Evolutionary conservation across 768 basidiomycete species (phyloP).

Genomic region (Cystobasidium ongulense): DNA sequence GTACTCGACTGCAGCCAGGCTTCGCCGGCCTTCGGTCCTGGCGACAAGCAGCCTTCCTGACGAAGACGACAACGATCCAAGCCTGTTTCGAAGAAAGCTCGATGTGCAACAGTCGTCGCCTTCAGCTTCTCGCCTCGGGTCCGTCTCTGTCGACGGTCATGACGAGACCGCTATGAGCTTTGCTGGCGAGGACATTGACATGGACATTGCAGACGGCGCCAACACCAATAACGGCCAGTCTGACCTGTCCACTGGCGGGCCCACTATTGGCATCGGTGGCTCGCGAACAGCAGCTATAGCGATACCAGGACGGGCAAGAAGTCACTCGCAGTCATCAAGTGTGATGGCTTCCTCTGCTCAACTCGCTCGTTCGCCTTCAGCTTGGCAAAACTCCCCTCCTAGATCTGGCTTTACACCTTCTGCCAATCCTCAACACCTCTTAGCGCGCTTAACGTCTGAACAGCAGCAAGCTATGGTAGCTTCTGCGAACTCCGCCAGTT

Average conservation of each 20-base stretch:
- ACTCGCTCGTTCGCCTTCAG: background rate
- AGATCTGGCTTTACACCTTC: background rate
- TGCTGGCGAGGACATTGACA: background rate
- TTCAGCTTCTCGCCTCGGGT: background rate
- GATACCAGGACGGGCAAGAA: background rate
- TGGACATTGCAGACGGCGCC: background rate
- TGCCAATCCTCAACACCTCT: conserved; percentile 1
- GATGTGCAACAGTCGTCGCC: background rate
- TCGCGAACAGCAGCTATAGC: background rate
- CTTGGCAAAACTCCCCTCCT: background rate
- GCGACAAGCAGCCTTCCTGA: background rate
- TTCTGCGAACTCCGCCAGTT: conserved; percentile 1
- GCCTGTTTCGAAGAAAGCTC: background rate
- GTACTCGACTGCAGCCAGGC: background rate
- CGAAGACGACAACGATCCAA: background rate
- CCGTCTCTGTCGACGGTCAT: background rate
- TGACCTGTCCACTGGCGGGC: background rate
- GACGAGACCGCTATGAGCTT: background rate
- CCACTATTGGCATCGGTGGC: background rate
- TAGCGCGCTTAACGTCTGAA: conserved; percentile 21
- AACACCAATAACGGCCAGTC: background rate
- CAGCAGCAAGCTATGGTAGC: conserved; percentile 21
- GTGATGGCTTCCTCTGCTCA: background rate
- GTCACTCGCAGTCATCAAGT: background rate
- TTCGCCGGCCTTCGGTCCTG: background rate